Evolutionary conservation across 2,329 filamentous ascomycete species (phyloP).

Genomic region (Calonectria fujianensis): DNA sequence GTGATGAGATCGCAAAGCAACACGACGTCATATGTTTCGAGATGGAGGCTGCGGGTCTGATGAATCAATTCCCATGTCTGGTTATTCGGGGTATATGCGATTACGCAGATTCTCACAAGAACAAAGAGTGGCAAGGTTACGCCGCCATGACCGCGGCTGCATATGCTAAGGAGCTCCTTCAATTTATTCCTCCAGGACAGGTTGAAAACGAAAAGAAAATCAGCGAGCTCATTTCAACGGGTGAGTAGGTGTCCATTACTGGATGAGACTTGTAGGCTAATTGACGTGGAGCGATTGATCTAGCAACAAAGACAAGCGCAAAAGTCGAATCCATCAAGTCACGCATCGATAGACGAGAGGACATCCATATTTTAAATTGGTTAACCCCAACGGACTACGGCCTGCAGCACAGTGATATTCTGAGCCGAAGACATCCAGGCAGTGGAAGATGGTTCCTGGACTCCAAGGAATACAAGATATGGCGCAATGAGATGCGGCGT

Average conservation of each 20-base stretch:
- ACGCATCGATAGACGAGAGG: background rate
- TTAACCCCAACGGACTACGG: background rate
- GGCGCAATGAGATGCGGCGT: background rate
- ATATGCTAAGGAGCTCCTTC: background rate
- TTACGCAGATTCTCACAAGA: background rate
- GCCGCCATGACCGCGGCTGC: background rate
- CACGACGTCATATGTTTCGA: background rate
- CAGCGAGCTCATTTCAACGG: background rate
- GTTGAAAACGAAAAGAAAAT: background rate
- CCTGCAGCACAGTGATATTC: background rate
- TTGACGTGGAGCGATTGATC: background rate
- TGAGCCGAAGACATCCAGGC: background rate
- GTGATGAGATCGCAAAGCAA: background rate
- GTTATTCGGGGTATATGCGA: background rate
- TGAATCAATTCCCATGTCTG: background rate
- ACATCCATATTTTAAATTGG: background rate
- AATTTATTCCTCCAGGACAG: background rate
- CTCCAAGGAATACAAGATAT: background rate
- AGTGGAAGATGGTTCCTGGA: constrained; percentile 6
- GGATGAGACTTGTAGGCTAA: background rate
- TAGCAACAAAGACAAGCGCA: background rate
- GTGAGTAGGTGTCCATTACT: background rate
- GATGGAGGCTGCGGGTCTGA: background rate
- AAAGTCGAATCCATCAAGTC: background rate
- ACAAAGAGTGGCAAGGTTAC: background rate